phyloP scores from a whole-genome alignment of 805 yeast species.

The Starmerella floricola region DNA sequence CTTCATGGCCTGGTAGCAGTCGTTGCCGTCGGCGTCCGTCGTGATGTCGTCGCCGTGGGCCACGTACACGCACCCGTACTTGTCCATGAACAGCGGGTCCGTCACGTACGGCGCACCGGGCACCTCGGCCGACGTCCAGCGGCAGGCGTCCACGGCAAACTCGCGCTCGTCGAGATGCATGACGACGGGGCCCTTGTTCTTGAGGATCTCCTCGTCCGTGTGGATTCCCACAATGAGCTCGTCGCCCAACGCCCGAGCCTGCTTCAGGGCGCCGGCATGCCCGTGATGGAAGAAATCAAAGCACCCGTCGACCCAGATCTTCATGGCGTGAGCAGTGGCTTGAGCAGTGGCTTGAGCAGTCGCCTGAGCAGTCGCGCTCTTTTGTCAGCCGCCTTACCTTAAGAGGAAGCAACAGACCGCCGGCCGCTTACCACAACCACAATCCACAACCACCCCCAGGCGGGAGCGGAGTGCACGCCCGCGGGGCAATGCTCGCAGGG shows the following conservation, averaged over 20 bases:
- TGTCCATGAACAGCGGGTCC: slow-evolving; percentile 64
- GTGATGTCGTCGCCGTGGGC: slow-evolving; percentile 98
- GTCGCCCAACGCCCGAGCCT: slow-evolving; percentile 72
- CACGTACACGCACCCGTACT: slow-evolving; percentile 70
- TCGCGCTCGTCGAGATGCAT: slow-evolving; percentile 73
- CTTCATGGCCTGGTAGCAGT: slow-evolving; percentile 76
- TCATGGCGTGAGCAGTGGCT: slow-evolving; percentile 3
- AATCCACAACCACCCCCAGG: no score
- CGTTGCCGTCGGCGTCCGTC: slow-evolving; percentile 89
- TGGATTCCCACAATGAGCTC: slow-evolving; percentile 81
- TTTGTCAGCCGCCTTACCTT: no score
- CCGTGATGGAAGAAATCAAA: slow-evolving; percentile 96
- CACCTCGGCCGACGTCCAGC: slow-evolving; percentile 69
- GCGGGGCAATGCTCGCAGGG: no score
- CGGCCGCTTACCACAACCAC: no score
- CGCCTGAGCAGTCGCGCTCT: background rate
- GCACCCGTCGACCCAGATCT: slow-evolving; percentile 96
- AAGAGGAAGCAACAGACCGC: no score
- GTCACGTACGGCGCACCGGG: slow-evolving; percentile 89
- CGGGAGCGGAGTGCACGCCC: no score
- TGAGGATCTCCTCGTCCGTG: slow-evolving; percentile 71
- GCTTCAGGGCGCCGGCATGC: slow-evolving; percentile 93
- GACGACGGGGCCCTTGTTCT: slow-evolving; percentile 87
- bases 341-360: no score
- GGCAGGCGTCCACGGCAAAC: slow-evolving; percentile 77